These are phyloP conservation scores for Thymus quinquecostatus DNA, from an alignment of 257 asterid species.

Conservation along the genomic window DNA sequence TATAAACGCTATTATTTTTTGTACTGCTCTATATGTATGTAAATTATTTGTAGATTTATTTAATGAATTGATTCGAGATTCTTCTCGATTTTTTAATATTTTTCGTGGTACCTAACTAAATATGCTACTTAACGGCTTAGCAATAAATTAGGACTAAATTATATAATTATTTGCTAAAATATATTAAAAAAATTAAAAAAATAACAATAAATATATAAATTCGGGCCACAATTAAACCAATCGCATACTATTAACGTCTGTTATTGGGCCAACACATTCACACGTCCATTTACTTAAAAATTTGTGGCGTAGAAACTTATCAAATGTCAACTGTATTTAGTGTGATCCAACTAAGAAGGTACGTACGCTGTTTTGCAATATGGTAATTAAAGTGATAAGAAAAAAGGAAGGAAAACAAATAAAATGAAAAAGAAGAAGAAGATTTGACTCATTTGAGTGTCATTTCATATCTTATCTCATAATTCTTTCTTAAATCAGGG, in stretches of 20 bases:
- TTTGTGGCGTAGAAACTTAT: background rate
- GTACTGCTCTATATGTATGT: too few relatives aligned
- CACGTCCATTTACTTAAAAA: background rate
- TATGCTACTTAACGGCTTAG: background rate
- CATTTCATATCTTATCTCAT: slow-evolving; percentile 14
- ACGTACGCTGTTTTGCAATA: slow-evolving; percentile 35
- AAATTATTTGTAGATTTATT: background rate
- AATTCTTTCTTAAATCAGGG: slow-evolving; percentile 3
- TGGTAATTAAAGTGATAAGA: background rate
- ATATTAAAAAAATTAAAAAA: too few relatives aligned
- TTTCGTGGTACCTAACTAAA: background rate
- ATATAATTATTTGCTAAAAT: too few relatives aligned
- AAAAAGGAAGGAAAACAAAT: too few relatives aligned
- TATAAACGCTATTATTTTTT: too few relatives aligned
- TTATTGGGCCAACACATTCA: too few relatives aligned
- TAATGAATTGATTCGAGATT: background rate
- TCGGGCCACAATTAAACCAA: too few relatives aligned
- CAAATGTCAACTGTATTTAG: slow-evolving; percentile 34
- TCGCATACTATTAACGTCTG: too few relatives aligned
- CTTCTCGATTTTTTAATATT: background rate
- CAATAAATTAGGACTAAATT: too few relatives aligned
- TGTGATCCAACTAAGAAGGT: slow-evolving; percentile 47
- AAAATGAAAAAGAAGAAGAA: too few relatives aligned
- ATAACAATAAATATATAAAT: too few relatives aligned
- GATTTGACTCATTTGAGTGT: too few relatives aligned